Evolutionary conservation across 1,139 yeast genomes (phyloP).

Genomic region (Pneumocystis jirovecii): DNA sequence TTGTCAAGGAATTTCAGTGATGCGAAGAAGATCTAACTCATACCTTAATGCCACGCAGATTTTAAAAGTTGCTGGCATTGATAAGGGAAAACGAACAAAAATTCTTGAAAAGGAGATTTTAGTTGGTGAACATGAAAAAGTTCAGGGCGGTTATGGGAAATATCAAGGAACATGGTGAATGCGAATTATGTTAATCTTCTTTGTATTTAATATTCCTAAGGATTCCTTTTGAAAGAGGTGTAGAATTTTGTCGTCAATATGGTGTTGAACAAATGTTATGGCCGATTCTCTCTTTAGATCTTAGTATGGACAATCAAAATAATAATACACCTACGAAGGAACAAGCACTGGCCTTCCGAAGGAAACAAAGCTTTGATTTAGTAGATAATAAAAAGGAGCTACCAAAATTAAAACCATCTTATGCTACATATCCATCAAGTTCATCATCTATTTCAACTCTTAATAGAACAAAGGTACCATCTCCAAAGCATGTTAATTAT

Average conservation of each 20-base stretch:
- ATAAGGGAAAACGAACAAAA: constrained; percentile 72
- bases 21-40: constrained; percentile 67
- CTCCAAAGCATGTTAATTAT: neutral
- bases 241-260: constrained; percentile 45
- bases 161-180: constrained; percentile 86
- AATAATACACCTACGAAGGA: constrained; percentile 48
- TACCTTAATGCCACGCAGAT: constrained; percentile 89
- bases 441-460: neutral
- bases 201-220: constrained; percentile 2
- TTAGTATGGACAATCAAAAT: constrained; percentile 30
- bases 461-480: neutral
- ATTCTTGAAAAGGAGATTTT: constrained; percentile 80
- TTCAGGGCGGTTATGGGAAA: constrained; percentile 90
- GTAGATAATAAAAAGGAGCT: neutral
- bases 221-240: constrained; percentile 37
- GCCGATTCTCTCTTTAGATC: constrained; percentile 50
- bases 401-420: constrained; percentile 23
- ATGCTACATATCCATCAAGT: constrained; percentile 12
- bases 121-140: constrained; percentile 73
- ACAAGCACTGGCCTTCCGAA: constrained; percentile 30
- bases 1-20: constrained; percentile 58
- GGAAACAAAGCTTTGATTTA: constrained; percentile 19
- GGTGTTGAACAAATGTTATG: constrained; percentile 46
- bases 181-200: neutral
- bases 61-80: constrained; percentile 71